A percentile compares a stretch with the other conserved stretches of the same genome.
These are phyloP conservation scores for Trichoderma oligosporum DNA, from an alignment of 2,329 filamentous ascomycete species.

Conservation along the genomic window DNA sequence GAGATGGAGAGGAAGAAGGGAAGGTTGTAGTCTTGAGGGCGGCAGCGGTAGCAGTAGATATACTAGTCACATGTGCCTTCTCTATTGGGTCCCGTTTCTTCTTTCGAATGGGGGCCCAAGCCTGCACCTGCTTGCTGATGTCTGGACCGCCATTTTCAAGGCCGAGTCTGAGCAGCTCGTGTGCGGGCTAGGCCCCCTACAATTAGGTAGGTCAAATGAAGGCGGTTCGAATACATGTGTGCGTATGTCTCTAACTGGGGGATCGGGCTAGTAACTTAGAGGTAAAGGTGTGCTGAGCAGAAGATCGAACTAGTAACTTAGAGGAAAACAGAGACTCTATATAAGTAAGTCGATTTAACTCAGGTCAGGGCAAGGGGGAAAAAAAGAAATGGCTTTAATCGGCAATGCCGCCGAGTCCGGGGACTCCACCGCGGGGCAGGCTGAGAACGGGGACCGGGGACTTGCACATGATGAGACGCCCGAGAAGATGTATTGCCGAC, in stretches of 20 bases:
- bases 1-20: neutral
- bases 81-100: slow-evolving; percentile 3
- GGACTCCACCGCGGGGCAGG: slow-evolving; percentile 18
- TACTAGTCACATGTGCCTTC: slow-evolving; percentile 10
- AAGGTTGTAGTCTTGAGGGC: neutral
- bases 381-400: slow-evolving; percentile 17
- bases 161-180: slow-evolving; percentile 2
- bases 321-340: slow-evolving; percentile 20
- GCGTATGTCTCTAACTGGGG: slow-evolving; percentile 5
- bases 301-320: slow-evolving; percentile 21
- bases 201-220: slow-evolving; percentile 16
- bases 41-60: slow-evolving; percentile 11
- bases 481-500: neutral
- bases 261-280: slow-evolving; percentile 22
- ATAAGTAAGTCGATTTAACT: slow-evolving; percentile 12
- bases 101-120: neutral
- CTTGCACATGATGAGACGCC: neutral
- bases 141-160: slow-evolving; percentile 5
- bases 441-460: slow-evolving; percentile 2
- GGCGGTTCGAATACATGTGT: slow-evolving; percentile 9
- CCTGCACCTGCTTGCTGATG: slow-evolving; percentile 14
- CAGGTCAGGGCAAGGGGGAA: slow-evolving; percentile 1
- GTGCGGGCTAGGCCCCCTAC: slow-evolving; percentile 8
- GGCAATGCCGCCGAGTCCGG: slow-evolving; percentile 16
- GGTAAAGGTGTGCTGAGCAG: slow-evolving; percentile 19